Evolutionary conservation across 2,329 filamentous ascomycete genomes (phyloP).

Genomic region (Trichoderma aggressivum): DNA sequence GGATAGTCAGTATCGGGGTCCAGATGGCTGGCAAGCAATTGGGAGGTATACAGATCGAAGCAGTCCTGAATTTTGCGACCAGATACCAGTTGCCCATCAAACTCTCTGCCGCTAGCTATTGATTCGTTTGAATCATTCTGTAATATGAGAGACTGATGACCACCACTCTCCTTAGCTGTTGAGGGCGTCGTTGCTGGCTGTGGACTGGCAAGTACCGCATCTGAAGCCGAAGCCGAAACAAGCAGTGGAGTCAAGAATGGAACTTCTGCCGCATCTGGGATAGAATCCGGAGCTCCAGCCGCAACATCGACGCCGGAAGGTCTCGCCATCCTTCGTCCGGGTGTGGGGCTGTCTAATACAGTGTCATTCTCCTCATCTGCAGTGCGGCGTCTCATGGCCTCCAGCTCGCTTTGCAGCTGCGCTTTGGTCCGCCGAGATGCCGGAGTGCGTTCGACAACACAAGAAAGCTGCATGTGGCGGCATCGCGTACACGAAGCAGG

Average conservation of each 20-base stretch:
- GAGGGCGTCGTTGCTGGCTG: not conserved
- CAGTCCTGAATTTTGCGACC: constrained; percentile 8
- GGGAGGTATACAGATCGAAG: not conserved
- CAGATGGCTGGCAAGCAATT: not conserved
- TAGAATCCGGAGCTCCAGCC: not conserved
- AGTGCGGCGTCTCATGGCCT: not conserved
- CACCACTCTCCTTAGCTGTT: not conserved
- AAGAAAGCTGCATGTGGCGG: constrained; percentile 1
- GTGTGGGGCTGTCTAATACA: not conserved
- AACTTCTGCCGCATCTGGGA: not conserved
- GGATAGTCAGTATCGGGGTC: not conserved
- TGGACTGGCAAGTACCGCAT: not conserved
- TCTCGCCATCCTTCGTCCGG: not conserved
- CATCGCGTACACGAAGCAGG: constrained; percentile 2
- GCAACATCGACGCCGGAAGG: not conserved
- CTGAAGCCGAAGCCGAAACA: not conserved
- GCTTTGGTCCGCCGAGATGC: constrained; percentile 9
- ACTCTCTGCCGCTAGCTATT: not conserved
- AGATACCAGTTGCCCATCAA: not conserved
- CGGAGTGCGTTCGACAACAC: not conserved
- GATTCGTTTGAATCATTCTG: not conserved
- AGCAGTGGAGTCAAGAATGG: not conserved
- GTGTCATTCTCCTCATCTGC: not conserved
- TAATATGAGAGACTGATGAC: not conserved
- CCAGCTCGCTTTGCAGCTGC: constrained; percentile 7